These are phyloP conservation scores for Podospora appendiculata DNA, from an alignment of 495 filamentous ascomycete species.

Conservation along the genomic window DNA sequence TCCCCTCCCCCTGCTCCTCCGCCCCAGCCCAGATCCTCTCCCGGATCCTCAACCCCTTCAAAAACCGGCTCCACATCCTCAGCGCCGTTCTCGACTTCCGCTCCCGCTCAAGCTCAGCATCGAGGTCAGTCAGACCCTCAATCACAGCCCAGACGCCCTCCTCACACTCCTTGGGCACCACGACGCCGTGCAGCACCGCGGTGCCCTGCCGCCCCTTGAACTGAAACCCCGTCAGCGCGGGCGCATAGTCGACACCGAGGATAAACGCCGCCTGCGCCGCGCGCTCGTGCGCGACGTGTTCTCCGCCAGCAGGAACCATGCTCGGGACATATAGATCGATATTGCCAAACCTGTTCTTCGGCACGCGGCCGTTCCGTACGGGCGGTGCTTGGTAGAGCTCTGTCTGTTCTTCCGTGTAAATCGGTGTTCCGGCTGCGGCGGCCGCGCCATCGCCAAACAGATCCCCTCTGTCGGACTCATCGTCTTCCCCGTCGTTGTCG, in stretches of 20 bases:
- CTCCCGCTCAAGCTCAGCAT: constrained; percentile 49
- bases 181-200: constrained; percentile 65
- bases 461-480: constrained; percentile 24
- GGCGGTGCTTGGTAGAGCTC: constrained; percentile 66
- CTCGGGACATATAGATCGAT: constrained; percentile 84
- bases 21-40: constrained; percentile 57
- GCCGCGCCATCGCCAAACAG: constrained; percentile 22
- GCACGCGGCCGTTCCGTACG: constrained; percentile 65
- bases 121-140: constrained; percentile 53
- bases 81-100: constrained; percentile 49
- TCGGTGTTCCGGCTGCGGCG: constrained; percentile 38
- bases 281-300: constrained; percentile 53
- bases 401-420: constrained; percentile 75
- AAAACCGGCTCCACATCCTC: constrained; percentile 66
- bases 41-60: constrained; percentile 68
- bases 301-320: constrained; percentile 81
- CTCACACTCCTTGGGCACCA: constrained; percentile 61
- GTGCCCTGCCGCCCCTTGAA: constrained; percentile 79
- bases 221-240: constrained; percentile 83
- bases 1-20: constrained; percentile 21
- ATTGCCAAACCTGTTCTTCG: constrained; percentile 83
- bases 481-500: constrained; percentile 32
- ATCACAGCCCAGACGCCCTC: constrained; percentile 68
- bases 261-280: constrained; percentile 67
- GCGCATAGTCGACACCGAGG: constrained; percentile 77